Percentiles rank a stretch among this genome's conserved stretches.
phyloP scores from a whole-genome alignment of 768 basidiomycete genomes.

The Suillus lakei region DNA sequence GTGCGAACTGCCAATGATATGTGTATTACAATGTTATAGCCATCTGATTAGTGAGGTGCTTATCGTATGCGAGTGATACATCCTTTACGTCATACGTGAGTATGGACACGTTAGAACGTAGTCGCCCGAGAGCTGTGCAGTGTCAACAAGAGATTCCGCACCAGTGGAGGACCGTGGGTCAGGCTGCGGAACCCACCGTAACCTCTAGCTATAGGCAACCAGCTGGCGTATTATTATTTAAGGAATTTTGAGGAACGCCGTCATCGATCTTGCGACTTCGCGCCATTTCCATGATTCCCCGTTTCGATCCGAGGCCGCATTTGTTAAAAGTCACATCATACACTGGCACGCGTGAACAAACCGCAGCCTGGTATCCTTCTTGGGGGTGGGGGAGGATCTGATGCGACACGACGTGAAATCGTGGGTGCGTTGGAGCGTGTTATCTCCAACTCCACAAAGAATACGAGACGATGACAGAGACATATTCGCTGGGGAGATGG shows the following conservation, averaged over 20 bases:
- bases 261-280: neutral
- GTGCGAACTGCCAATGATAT: neutral
- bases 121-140: neutral
- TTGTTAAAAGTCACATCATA: neutral
- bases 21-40: neutral
- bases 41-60: neutral
- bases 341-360: neutral
- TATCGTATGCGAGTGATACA: neutral
- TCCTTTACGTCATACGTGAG: neutral
- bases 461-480: neutral
- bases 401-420: neutral
- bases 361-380: neutral
- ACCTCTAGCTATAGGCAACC: neutral
- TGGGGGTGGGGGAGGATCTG: neutral
- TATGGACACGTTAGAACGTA: neutral
- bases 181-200: neutral
- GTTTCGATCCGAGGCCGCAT: slow-evolving; percentile 6
- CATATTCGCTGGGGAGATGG: neutral
- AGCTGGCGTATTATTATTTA: neutral
- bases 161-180: neutral
- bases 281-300: neutral
- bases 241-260: neutral
- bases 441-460: neutral
- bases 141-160: neutral
- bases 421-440: neutral